Evolutionary conservation across 2,329 filamentous ascomycete genomes (phyloP).

Genomic region (Gnomoniopsis sp.): DNA sequence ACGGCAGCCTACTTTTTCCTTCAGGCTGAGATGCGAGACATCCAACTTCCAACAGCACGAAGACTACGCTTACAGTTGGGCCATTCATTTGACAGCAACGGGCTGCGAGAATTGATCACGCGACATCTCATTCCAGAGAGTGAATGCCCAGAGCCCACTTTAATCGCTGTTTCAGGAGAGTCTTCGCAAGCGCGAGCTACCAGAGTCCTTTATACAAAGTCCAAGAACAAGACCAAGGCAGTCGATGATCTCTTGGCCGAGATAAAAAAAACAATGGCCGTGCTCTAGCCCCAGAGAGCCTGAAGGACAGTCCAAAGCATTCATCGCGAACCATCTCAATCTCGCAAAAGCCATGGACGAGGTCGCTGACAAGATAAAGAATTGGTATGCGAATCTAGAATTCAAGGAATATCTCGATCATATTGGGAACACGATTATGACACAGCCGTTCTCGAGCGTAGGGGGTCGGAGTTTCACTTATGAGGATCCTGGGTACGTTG

Average conservation of each 20-base stretch:
- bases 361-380: conserved; percentile 15
- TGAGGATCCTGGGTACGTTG: too few relatives aligned
- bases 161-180: too few relatives aligned
- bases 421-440: conserved; percentile 1
- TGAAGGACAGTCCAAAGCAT: too few relatives aligned
- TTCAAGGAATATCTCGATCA: conserved; percentile 23
- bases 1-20: conserved; percentile 9
- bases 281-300: background rate
- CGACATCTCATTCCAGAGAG: too few relatives aligned
- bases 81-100: background rate
- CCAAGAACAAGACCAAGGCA: too few relatives aligned
- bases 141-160: too few relatives aligned
- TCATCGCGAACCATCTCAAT: conserved; percentile 16
- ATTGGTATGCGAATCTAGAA: conserved; percentile 26
- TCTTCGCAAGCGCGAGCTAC: too few relatives aligned
- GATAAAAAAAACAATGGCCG: background rate
- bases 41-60: background rate
- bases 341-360: conserved; percentile 16
- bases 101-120: background rate
- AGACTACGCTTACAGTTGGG: background rate
- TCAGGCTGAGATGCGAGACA: conserved; percentile 4
- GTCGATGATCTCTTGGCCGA: too few relatives aligned
- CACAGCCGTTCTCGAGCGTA: background rate
- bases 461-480: background rate
- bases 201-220: too few relatives aligned